Base-by-base conservation (phyloP, 768 basidiomycete genomes). In the Leccinum subtestaceum region DNA sequence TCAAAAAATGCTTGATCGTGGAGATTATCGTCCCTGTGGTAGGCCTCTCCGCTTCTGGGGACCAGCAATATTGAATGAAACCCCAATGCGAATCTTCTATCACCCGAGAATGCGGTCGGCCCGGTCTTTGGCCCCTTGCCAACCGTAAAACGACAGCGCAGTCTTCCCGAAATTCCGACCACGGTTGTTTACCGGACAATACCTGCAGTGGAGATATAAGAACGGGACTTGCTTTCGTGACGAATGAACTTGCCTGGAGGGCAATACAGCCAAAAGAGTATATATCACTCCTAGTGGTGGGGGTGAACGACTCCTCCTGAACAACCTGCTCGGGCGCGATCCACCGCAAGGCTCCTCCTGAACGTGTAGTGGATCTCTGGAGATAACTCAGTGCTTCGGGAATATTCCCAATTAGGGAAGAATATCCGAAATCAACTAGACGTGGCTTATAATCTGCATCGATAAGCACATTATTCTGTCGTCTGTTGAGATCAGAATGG, bases 401-500 rank as follows among this genome's bases (percentile, higher is more conserved):
- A 29, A 31, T n/a, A 6, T 50, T 17, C 27, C 49, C 49, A 7
- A 29, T 23, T 0, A 50, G 27, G 27, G 49, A 31, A 50, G 49
- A 29, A 19, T 50, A 50, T 50, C 49, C 49, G 12, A 50, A 36
- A 36, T 36, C 36, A 15, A 38, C 36, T 38, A 38, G 15, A 5
- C 36, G 36, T 7, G 36, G 15, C 5, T 7, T 38, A 38, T 38
- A 34, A 1, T 34, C 31, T 13, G 9, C 43, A 5, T 52, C 57
- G 1, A 58, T 40, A 21, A 58, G 57, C 21, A 58, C 57, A 3
- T 58, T 58, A 2, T 58, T 52, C 51, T 58, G 17, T 10, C 9
- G 1, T 25, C 1, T 9, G 31, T 17, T 52, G 13, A 34, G 45
- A 32, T 27, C 10, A 29, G 2, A 5, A n/a, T 25, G 3, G 25